phyloP scores from a whole-genome alignment of 495 filamentous ascomycete genomes.

The Daldinia concentrica region DNA sequence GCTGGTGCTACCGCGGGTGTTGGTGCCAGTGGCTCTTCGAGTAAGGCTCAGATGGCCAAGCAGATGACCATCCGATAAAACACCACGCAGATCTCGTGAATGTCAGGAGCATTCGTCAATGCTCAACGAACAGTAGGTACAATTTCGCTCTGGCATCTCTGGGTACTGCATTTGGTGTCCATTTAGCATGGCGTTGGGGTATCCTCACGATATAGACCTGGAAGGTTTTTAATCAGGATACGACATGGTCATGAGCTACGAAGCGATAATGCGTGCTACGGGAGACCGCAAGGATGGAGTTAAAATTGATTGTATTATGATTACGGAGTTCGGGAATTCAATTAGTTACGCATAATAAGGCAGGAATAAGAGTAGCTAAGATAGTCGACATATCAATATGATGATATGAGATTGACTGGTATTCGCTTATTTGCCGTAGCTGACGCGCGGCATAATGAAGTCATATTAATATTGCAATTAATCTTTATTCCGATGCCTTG shows the following conservation, averaged over 20 bases:
- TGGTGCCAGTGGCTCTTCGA: conserved; percentile 63
- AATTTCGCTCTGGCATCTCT: conserved; percentile 52
- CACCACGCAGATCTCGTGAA: conserved; percentile 30
- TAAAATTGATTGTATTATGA: conserved; percentile 31
- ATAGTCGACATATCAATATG: conserved; percentile 32
- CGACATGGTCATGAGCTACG: conserved; percentile 49
- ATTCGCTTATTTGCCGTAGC: conserved; percentile 1
- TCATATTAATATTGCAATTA: not conserved
- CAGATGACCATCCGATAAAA: conserved; percentile 95
- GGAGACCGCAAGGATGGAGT: conserved; percentile 26
- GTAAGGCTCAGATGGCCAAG: conserved; percentile 79
- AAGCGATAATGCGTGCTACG: conserved; percentile 34
- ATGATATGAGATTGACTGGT: conserved; percentile 27
- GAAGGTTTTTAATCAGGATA: conserved; percentile 35
- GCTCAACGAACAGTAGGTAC: conserved; percentile 56
- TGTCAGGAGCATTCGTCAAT: conserved; percentile 44
- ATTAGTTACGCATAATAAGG: conserved; percentile 14
- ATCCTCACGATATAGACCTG: conserved; percentile 33
- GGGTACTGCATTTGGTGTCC: conserved; percentile 51
- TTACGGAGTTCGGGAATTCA: conserved; percentile 8
- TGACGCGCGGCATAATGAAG: not conserved
- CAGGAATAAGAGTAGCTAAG: conserved; percentile 18
- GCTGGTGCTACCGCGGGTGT: conserved; percentile 69
- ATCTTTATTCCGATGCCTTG: not conserved
- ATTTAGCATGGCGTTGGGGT: conserved; percentile 59